Percentiles rank a stretch among this genome's conserved stretches.
These are phyloP conservation scores for Camellia granthamiana DNA, from an alignment of 148 eudicot species.

Conservation along the genomic window DNA sequence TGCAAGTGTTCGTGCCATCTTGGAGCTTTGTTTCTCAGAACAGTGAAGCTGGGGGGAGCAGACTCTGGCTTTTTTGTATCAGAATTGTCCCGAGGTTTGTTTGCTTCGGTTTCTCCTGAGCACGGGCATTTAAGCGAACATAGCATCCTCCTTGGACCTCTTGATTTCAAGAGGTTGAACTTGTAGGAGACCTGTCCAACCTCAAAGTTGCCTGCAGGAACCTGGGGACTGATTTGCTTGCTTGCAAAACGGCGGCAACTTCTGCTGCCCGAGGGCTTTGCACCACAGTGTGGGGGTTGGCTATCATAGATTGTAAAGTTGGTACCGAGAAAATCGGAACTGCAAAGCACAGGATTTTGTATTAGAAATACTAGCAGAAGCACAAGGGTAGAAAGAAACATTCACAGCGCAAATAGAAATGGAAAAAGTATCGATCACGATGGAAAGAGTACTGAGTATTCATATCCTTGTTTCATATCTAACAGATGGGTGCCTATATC, in stretches of 20 bases:
- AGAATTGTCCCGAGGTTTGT: slow-evolving; percentile 20
- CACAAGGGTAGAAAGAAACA: not conserved
- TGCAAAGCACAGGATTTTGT: slow-evolving; percentile 24
- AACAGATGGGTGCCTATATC: not conserved
- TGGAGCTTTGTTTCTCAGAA: slow-evolving; percentile 84
- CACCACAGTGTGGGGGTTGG: slow-evolving; percentile 76
- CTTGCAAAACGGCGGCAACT: slow-evolving; percentile 76
- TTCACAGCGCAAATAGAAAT: not conserved
- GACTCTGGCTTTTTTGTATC: slow-evolving; percentile 33
- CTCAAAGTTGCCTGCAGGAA: slow-evolving; percentile 84
- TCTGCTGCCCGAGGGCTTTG: slow-evolving; percentile 74
- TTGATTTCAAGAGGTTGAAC: slow-evolving; percentile 86
- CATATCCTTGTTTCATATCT: not conserved
- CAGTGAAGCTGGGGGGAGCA: slow-evolving; percentile 31
- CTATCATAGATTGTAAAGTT: slow-evolving; percentile 87
- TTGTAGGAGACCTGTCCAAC: slow-evolving; percentile 82
- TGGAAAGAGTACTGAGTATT: not conserved
- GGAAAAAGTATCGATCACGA: not conserved
- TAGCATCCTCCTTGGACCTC: slow-evolving; percentile 95
- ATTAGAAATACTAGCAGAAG: not conserved
- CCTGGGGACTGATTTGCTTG: slow-evolving; percentile 94
- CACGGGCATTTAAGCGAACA: slow-evolving; percentile 64
- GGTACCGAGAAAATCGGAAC: slow-evolving; percentile 99
- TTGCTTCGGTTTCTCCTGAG: slow-evolving; percentile 24
- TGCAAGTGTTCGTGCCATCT: slow-evolving; percentile 96